Conservation (phyloP, 1,284 basidiomycete species). For the Lentinula novae-zelandiae region DNA sequence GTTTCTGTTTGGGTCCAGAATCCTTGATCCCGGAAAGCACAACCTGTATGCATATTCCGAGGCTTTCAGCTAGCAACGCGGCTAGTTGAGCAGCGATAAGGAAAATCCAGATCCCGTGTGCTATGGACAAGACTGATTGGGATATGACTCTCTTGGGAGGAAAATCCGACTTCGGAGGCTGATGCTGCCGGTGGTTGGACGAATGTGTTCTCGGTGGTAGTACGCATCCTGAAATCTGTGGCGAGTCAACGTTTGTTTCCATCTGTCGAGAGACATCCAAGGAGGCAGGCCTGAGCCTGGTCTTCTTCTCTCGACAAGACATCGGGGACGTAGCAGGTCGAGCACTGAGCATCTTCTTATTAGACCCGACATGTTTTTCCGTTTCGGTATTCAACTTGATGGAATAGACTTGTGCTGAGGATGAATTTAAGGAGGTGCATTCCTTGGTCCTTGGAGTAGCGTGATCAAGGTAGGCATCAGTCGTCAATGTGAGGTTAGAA, state of each 20-base stretch:
- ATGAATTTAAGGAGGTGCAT: neutral
- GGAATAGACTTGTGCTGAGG: neutral
- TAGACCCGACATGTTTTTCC: neutral
- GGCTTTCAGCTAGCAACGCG: neutral
- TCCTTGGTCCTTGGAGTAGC: neutral
- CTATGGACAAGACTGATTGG: neutral
- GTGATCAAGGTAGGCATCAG: neutral
- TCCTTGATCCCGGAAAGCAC: neutral
- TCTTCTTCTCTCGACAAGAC: neutral
- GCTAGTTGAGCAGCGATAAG: neutral
- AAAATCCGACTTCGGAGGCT: neutral
- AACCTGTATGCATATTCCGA: slow-evolving; percentile 2
- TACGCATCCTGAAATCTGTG: neutral
- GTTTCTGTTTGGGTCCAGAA: neutral
- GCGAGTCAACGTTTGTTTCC: neutral
- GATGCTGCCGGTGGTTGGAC: neutral
- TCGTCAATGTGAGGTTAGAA: neutral
- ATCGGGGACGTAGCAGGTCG: slow-evolving; percentile 1
- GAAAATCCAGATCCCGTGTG: neutral
- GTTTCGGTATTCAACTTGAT: neutral
- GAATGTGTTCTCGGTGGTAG: neutral
- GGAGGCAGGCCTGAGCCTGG: neutral
- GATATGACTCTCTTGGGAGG: neutral
- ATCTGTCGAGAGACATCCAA: neutral
- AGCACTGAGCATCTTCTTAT: neutral